Evolutionary conservation across 805 yeast species (phyloP).

Genomic region (Metschnikowia santaceciliae): DNA sequence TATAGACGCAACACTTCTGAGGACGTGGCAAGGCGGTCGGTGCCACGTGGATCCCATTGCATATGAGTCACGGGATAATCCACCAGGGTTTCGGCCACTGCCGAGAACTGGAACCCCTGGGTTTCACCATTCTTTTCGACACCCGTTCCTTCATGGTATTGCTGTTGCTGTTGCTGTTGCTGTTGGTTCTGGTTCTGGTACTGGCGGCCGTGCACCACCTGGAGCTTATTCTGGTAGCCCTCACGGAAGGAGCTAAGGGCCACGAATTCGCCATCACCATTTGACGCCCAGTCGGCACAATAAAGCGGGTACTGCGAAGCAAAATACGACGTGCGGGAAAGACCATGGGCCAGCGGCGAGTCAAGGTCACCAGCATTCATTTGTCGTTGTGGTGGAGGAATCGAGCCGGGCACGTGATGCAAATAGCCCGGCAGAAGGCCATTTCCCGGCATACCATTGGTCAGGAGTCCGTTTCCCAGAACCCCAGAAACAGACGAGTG

Average conservation of each 20-base stretch:
- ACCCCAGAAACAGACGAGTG: conserved; percentile 14
- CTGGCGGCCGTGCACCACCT: conserved; percentile 35
- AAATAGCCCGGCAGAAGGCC: neutral
- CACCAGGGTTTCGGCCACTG: conserved; percentile 49
- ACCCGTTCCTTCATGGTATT: no score
- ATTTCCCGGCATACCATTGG: neutral
- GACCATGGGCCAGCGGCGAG: neutral
- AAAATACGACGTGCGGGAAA: conserved; percentile 9
- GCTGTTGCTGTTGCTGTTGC: conserved; percentile 7
- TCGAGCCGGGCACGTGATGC: neutral
- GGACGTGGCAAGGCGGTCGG: conserved; percentile 58
- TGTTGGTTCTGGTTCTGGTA: conserved; percentile 2
- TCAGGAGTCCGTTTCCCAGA: neutral
- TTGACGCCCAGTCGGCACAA: conserved; percentile 33
- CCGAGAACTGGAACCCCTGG: conserved; percentile 36
- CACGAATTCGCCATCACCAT: conserved; percentile 40
- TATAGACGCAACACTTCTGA: conserved; percentile 70
- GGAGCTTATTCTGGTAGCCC: conserved; percentile 65
- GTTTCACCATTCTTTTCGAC: no score
- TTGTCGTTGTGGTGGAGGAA: neutral
- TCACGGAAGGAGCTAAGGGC: conserved; percentile 81
- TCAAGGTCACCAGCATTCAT: neutral
- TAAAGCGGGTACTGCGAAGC: conserved; percentile 29
- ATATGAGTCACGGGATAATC: conserved; percentile 69
- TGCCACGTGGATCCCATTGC: conserved; percentile 63